Evolutionary conservation across 2,329 filamentous ascomycete genomes (phyloP), one percentile per base, ranked within the genome.

Genomic region (Podosphaera xanthii): DNA sequence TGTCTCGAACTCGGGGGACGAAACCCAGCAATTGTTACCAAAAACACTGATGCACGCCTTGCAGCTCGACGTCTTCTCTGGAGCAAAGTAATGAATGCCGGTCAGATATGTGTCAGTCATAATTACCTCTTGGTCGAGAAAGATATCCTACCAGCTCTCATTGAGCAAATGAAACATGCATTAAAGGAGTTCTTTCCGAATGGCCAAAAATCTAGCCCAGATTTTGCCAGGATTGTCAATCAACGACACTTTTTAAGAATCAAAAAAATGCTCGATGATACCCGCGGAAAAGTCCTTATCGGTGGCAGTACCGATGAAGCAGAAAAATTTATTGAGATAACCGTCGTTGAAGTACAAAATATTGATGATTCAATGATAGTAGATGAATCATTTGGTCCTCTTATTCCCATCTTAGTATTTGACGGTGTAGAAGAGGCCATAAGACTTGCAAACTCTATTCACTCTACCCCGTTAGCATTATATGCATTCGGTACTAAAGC

Each of bases 21-120:
- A 63, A 97, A 97, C 73, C 92, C 92, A 33, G 89, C 90, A 62
- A 91, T 97, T 68, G 76, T 97, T 68, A 92, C 90, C 61, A 87
- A 85, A 70, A 81, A 87, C 65, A 84, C 88, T 52, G 81, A 97
- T 71, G 74, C 89, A 58, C 76, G 81, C 63, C 75, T 96, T 57
- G 90, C 91, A 0, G 91, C 92, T 4, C 79, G 86, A 61, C 80
- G 92, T 42, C 76, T 97, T 59, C 74, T 95, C 54, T 98, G 90
- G 89, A 86, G 84, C 57, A 98, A 97, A 77, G 77, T 80, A 3
- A 70, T 88, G 62, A 92, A 92, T 69, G 85, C 86, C 3, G 92
- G 92, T 33, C 92, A 98, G 72, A 78, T 96, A 63, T 98, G 92
- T 71, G 79, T 96, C 63, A 87, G 84, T 34, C 89, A 96, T 68